phyloP scores from a whole-genome alignment of 2,329 filamentous ascomycete genomes.

The Ascochyta rabiei region DNA sequence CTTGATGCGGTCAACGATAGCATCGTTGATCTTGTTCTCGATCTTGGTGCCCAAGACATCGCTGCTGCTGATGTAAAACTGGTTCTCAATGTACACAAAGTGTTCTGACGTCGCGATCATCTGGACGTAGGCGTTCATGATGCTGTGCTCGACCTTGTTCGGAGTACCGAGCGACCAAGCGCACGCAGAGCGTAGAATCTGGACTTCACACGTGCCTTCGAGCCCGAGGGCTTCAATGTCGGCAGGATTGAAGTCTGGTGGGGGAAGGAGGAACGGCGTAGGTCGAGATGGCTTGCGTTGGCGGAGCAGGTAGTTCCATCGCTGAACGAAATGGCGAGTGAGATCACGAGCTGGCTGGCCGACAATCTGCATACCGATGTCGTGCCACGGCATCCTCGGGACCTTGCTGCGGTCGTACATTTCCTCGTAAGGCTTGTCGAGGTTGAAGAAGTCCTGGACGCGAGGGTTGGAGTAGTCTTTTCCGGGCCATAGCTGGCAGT shows the following conservation, averaged over 20 bases:
- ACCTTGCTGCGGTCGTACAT: conserved; percentile 94
- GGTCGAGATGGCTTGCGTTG: conserved; percentile 92
- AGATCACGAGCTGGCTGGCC: conserved; percentile 93
- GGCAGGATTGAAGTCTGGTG: conserved; percentile 85
- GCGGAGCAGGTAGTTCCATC: conserved; percentile 96
- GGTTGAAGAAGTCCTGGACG: conserved; percentile 90
- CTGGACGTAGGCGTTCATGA: conserved; percentile 93
- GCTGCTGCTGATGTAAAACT: conserved; percentile 95
- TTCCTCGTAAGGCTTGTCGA: conserved; percentile 95
- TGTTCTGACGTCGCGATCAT: conserved; percentile 95
- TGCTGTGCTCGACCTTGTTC: conserved; percentile 87
- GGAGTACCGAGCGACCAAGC: conserved; percentile 90
- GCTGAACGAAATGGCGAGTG: conserved; percentile 93
- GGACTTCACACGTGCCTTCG: conserved; percentile 93
- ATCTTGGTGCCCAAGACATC: conserved; percentile 87
- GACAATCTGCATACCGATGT: conserved; percentile 96
- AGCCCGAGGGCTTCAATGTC: conserved; percentile 88
- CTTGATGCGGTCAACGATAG: conserved; percentile 88
- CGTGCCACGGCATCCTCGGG: conserved; percentile 98
- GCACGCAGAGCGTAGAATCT: conserved; percentile 88
- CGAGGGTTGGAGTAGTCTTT: conserved; percentile 98
- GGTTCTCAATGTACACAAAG: conserved; percentile 98
- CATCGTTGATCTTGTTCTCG: conserved; percentile 91
- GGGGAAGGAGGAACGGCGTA: conserved; percentile 89
- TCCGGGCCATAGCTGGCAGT: conserved; percentile 94